Percentiles rank a stretch among this genome's conserved stretches.
These are phyloP conservation scores for Fomitopsis schrenkii DNA, from an alignment of 1,284 basidiomycete genomes.

Conservation along the genomic window DNA sequence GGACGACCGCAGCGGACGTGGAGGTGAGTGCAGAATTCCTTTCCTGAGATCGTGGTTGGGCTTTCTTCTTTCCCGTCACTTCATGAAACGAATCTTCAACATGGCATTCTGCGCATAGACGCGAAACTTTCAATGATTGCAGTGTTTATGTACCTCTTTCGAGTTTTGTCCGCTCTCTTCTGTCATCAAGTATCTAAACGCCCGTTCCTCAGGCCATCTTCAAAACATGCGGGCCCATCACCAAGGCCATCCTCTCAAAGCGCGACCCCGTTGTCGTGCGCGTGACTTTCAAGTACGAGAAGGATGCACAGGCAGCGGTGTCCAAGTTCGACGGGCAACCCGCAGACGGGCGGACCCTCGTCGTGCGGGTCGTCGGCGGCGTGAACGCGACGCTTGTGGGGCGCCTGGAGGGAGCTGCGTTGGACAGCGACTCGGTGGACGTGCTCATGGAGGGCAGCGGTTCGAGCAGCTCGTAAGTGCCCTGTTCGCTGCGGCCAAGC, in stretches of 20 bases:
- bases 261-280: slow-evolving; percentile 57
- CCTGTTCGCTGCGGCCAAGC: neutral
- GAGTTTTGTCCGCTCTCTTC: neutral
- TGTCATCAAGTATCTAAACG: neutral
- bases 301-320: slow-evolving; percentile 65
- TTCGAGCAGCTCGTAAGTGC: slow-evolving; percentile 56
- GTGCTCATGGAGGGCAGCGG: slow-evolving; percentile 47
- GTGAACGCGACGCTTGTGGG: slow-evolving; percentile 50
- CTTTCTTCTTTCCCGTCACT: no score
- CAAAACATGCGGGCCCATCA: slow-evolving; percentile 71
- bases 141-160: no score
- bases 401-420: slow-evolving; percentile 43
- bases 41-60: neutral
- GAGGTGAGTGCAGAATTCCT: slow-evolving; percentile 36
- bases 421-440: slow-evolving; percentile 67
- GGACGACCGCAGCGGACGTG: slow-evolving; percentile 83
- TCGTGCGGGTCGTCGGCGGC: slow-evolving; percentile 61
- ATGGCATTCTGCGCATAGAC: no score
- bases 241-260: slow-evolving; percentile 37
- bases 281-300: slow-evolving; percentile 65
- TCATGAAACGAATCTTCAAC: no score
- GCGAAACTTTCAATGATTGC: no score
- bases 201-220: slow-evolving; percentile 63
- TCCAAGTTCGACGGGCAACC: slow-evolving; percentile 74
- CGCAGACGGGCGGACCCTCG: slow-evolving; percentile 75